These are phyloP conservation scores for Trichoderma reesei DNA, from an alignment of 495 filamentous ascomycete genomes.

Conservation along the genomic window DNA sequence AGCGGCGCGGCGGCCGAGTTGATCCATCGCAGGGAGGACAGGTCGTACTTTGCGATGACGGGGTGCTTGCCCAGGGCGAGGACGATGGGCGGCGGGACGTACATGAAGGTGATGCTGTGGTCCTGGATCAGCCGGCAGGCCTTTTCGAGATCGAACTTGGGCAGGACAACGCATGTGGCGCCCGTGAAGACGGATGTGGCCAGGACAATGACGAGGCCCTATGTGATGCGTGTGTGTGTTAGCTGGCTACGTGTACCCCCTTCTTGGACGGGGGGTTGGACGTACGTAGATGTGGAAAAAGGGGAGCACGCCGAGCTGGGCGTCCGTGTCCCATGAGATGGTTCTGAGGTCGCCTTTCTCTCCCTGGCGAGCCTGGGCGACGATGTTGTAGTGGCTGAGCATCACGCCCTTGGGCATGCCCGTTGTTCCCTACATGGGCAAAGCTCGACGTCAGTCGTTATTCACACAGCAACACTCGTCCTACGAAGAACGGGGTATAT, in stretches of 20 bases:
- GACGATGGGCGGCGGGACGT: conserved; percentile 79
- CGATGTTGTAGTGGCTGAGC: conserved; percentile 73
- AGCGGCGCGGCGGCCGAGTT: conserved; percentile 87
- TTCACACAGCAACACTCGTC: not conserved
- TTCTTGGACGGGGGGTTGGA: not conserved
- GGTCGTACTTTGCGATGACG: conserved; percentile 63
- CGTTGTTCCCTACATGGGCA: conserved; percentile 54
- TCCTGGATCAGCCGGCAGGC: conserved; percentile 71
- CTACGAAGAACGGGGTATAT: no score
- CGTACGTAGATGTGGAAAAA: conserved; percentile 89
- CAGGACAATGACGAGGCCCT: conserved; percentile 30
- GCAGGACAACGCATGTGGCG: conserved; percentile 62
- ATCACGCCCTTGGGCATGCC: conserved; percentile 91
- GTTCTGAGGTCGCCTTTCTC: conserved; percentile 53
- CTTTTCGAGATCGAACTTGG: conserved; percentile 71
- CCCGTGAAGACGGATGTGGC: conserved; percentile 58
- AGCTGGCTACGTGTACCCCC: not conserved
- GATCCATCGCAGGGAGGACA: conserved; percentile 71
- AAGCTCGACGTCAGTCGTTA: not conserved
- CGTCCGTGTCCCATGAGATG: conserved; percentile 54
- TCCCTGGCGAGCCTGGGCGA: conserved; percentile 54
- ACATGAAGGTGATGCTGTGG: conserved; percentile 64
- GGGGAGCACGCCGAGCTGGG: conserved; percentile 68
- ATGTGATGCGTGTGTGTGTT: conserved; percentile 1
- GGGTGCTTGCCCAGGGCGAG: conserved; percentile 74